A percentile compares a stretch with the other conserved stretches of the same genome.
Conservation (phyloP, 1,284 basidiomycete species). For the Trichosporon coremiiforme region DNA sequence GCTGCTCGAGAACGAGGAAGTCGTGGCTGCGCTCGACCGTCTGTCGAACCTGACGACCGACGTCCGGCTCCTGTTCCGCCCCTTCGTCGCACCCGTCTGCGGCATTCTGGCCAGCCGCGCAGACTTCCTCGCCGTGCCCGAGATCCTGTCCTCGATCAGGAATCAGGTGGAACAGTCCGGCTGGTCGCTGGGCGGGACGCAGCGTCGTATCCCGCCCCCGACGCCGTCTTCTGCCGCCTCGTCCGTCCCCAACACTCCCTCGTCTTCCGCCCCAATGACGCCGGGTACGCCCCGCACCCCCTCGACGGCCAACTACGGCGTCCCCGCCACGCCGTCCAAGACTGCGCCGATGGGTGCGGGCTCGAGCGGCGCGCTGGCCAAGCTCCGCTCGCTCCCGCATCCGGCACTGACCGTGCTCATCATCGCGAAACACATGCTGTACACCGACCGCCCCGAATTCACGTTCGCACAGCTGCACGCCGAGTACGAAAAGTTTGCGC, state of each 20-base stretch:
- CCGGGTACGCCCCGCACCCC: neutral
- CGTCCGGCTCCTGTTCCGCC: conserved; percentile 64
- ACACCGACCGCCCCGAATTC: conserved; percentile 67
- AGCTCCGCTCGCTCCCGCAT: conserved; percentile 46
- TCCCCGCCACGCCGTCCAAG: neutral
- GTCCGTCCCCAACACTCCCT: neutral
- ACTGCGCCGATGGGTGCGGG: neutral
- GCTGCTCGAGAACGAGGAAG: conserved; percentile 46
- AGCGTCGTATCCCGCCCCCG: conserved; percentile 23
- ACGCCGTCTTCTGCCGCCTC: conserved; percentile 11
- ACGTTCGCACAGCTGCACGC: conserved; percentile 55
- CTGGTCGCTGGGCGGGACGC: conserved; percentile 34
- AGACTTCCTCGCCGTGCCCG: conserved; percentile 40
- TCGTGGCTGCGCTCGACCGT: conserved; percentile 56
- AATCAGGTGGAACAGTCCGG: conserved; percentile 48
- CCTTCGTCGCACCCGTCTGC: conserved; percentile 63
- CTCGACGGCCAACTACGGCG: neutral
- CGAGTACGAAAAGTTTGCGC: conserved; percentile 55
- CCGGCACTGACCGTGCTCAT: conserved; percentile 53
- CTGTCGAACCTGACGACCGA: conserved; percentile 70
- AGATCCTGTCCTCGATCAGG: conserved; percentile 32
- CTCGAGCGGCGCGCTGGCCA: conserved; percentile 12
- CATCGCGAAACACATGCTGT: conserved; percentile 67
- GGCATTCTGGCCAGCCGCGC: conserved; percentile 32
- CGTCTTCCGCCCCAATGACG: neutral